These are phyloP conservation scores for Penicillium sp. DNA, from an alignment of 2,329 filamentous ascomycete species.

Conservation along the genomic window DNA sequence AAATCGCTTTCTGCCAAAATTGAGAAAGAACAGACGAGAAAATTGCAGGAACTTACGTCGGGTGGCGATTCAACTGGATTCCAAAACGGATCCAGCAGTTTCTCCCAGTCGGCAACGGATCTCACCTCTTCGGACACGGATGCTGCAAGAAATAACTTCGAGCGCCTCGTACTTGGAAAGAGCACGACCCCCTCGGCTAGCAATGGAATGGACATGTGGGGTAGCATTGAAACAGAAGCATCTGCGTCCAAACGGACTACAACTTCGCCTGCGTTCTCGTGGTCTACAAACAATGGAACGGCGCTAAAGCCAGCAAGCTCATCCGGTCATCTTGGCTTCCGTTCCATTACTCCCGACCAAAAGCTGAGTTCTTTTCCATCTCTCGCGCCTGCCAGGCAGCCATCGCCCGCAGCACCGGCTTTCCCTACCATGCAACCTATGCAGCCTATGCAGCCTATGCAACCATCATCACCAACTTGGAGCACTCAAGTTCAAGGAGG, in stretches of 20 bases:
- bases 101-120: slow-evolving; percentile 27
- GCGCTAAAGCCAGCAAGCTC: slow-evolving; percentile 14
- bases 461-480: slow-evolving; percentile 29
- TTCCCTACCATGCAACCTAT: slow-evolving; percentile 30
- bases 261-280: slow-evolving; percentile 43
- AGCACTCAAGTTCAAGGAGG: slow-evolving; percentile 17
- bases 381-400: slow-evolving; percentile 44
- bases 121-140: slow-evolving; percentile 50
- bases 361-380: slow-evolving; percentile 50
- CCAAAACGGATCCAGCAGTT: slow-evolving; percentile 26
- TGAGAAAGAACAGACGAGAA: slow-evolving; percentile 84
- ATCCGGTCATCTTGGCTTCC: slow-evolving; percentile 29
- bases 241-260: slow-evolving; percentile 28
- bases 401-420: slow-evolving; percentile 23
- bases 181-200: slow-evolving; percentile 37
- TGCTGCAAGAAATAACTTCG: slow-evolving; percentile 73
- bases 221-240: slow-evolving; percentile 31
- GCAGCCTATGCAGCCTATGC: slow-evolving; percentile 29
- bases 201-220: slow-evolving; percentile 35
- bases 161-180: slow-evolving; percentile 81
- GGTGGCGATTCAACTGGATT: slow-evolving; percentile 53
- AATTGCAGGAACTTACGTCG: slow-evolving; percentile 78
- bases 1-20: slow-evolving; percentile 76
- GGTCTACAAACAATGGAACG: slow-evolving; percentile 38
- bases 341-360: slow-evolving; percentile 55